These are phyloP conservation scores for Exophiala calicioides DNA, from an alignment of 2,329 filamentous ascomycete genomes.

Conservation along the genomic window DNA sequence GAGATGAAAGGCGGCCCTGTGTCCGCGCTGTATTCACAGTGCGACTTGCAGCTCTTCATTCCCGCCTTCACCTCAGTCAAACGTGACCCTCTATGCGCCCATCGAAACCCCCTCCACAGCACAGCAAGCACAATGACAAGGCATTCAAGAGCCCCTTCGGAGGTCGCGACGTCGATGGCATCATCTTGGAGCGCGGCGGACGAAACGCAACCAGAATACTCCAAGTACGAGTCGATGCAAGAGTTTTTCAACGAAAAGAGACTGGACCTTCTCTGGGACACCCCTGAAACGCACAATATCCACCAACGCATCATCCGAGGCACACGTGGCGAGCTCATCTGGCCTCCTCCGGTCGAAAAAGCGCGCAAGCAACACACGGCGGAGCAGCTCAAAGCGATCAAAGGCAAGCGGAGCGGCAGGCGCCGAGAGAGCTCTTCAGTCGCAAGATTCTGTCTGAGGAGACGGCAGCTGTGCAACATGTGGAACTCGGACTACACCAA, in stretches of 20 bases:
- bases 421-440: no score
- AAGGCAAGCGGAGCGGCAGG: background rate
- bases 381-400: background rate
- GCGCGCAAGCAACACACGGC: background rate
- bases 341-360: background rate
- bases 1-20: no score
- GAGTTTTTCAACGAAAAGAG: slow-evolving; percentile 16
- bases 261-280: background rate
- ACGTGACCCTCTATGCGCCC: no score
- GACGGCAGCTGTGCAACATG: background rate
- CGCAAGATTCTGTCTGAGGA: background rate
- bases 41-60: no score
- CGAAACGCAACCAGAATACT: slow-evolving; percentile 3
- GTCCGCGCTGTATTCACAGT: no score
- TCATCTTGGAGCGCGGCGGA: no score
- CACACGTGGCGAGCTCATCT: slow-evolving; percentile 3
- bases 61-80: no score
- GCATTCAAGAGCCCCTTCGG: background rate
- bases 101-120: no score
- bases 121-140: background rate
- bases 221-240: slow-evolving; percentile 2
- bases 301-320: slow-evolving; percentile 1
- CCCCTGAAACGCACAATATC: slow-evolving; percentile 2
- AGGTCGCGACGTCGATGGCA: no score
- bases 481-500: background rate